Base-by-base conservation (phyloP, 345 rosid genomes). In the Melaleuca alternifolia region DNA sequence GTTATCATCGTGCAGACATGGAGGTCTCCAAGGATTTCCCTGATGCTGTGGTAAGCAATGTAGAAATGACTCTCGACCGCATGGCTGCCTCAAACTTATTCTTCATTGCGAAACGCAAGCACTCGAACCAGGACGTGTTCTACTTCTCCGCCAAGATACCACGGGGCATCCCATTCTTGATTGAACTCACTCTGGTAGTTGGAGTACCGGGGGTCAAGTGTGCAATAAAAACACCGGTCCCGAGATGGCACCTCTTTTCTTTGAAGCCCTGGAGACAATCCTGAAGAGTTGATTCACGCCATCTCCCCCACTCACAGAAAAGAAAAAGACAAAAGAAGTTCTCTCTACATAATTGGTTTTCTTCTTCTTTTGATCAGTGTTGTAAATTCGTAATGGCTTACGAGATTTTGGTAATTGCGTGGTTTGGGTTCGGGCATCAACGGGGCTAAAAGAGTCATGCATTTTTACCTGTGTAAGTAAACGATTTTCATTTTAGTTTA, bases 81-180 rank as follows among this genome's bases (percentile, higher is more conserved):
- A 93, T 98, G 71, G 93, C 93, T 84, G 92, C 95, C 65, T 91
- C 92, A 28, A 98, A 98, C 91, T 92, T 96, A 94, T 96, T 95
- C 92, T 95, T 96, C 88, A 96, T 96, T 41, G 99, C 99, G 15
- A 98, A 96, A 88, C 94, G 99, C 89, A 98, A 98, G 92, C 94
- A 98, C 33, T 98, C 95, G 21, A 96, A 91, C 90, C 99, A 96
- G 88, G 99, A 98, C n/a, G 99, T 96, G 28, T 92, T 95, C 90
- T 96, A 98, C 90, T 92, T 96, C 92, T 95, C 99, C 2, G 92
- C 98, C 15, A 96, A 93, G 90, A 92, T 94, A 85, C 97, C 99
- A 24, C 91, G 90, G 83, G 99, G 96, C 46, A 86, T 96, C 48
- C 96, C 99, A 20, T 90, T 98, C 89, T 90, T 98, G 92, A 91